phyloP scores from a whole-genome alignment of 2,329 filamentous ascomycete species.

The Macroventuria anomochaeta region DNA sequence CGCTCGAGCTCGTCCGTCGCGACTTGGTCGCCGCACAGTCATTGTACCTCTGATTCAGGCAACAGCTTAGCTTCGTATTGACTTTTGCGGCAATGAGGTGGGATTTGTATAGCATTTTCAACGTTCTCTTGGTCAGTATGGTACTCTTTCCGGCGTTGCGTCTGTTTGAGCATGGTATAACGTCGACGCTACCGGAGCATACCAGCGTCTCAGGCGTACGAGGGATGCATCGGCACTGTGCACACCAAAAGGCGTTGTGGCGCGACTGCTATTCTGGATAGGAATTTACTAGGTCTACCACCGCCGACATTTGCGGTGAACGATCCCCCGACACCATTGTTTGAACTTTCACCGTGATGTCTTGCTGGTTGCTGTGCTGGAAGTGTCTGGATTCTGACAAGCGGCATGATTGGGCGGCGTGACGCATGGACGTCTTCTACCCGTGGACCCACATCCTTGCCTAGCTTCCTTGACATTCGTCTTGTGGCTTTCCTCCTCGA shows the following conservation, averaged over 20 bases:
- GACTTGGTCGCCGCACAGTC: slow-evolving; percentile 96
- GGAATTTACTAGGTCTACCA: slow-evolving; percentile 42
- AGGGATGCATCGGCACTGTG: slow-evolving; percentile 28
- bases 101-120: slow-evolving; percentile 21
- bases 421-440: neutral
- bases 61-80: slow-evolving; percentile 2
- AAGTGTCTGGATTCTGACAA: neutral
- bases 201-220: slow-evolving; percentile 23
- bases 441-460: slow-evolving; percentile 5
- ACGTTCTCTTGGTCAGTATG: slow-evolving; percentile 22
- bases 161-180: slow-evolving; percentile 21
- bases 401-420: slow-evolving; percentile 11
- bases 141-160: slow-evolving; percentile 23
- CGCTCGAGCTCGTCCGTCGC: slow-evolving; percentile 82
- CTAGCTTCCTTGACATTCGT: slow-evolving; percentile 15
- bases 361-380: slow-evolving; percentile 9
- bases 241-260: slow-evolving; percentile 20
- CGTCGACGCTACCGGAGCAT: slow-evolving; percentile 22
- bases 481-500: slow-evolving; percentile 28
- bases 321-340: slow-evolving; percentile 28
- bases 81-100: slow-evolving; percentile 10
- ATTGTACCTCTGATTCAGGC: slow-evolving; percentile 70
- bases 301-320: slow-evolving; percentile 24
- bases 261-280: slow-evolving; percentile 31
- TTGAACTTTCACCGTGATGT: neutral